Conservation (phyloP, 2,329 filamentous ascomycete species). For the Fusarium abutilonis region DNA sequence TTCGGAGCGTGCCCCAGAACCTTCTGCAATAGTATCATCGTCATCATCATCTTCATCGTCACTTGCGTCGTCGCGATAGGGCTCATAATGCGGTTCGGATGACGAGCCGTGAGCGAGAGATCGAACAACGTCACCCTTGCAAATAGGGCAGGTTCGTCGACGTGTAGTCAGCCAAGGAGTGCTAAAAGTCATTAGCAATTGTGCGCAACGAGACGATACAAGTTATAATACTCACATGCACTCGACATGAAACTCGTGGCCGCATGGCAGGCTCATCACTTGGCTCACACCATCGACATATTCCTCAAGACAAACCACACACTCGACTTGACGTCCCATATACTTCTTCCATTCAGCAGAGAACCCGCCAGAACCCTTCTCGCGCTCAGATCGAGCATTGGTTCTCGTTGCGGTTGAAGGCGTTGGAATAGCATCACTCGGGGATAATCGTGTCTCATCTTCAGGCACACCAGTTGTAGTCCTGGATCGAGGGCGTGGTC, state of each 20-base stretch:
- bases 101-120: slow-evolving; percentile 67
- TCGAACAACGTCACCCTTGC: slow-evolving; percentile 93
- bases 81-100: slow-evolving; percentile 63
- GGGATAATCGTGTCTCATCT: slow-evolving; percentile 57
- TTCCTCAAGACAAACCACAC: slow-evolving; percentile 95
- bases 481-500: slow-evolving; percentile 69
- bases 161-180: slow-evolving; percentile 97
- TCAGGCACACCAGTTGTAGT: slow-evolving; percentile 71
- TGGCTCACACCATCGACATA: slow-evolving; percentile 93
- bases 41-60: slow-evolving; percentile 55
- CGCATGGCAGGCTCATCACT: slow-evolving; percentile 97
- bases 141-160: slow-evolving; percentile 96
- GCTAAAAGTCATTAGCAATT: slow-evolving; percentile 58
- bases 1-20: slow-evolving; percentile 46
- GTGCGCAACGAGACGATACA: not conserved
- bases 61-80: slow-evolving; percentile 64
- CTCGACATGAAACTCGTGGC: slow-evolving; percentile 96
- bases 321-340: slow-evolving; percentile 80
- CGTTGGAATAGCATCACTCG: slow-evolving; percentile 55
- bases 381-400: slow-evolving; percentile 53
- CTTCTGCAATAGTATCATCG: slow-evolving; percentile 54
- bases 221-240: slow-evolving; percentile 83
- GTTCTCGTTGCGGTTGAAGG: slow-evolving; percentile 49
- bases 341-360: slow-evolving; percentile 71
- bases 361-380: slow-evolving; percentile 57